phyloP scores from a whole-genome alignment of 2,329 filamentous ascomycete genomes.

The Aspergillus sclerotialis region DNA sequence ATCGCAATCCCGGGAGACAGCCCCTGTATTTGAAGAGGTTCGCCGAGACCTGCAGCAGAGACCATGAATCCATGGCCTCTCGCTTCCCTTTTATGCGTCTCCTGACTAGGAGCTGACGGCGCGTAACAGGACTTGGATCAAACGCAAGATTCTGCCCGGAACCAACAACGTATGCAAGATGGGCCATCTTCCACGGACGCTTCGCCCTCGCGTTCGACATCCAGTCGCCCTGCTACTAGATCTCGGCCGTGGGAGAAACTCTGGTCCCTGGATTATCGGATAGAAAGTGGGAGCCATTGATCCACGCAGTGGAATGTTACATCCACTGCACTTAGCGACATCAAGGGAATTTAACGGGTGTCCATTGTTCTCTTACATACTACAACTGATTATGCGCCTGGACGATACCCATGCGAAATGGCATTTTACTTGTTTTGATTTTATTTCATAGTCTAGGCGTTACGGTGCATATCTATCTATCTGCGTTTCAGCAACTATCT shows the following conservation, averaged over 20 bases:
- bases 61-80: slow-evolving; percentile 26
- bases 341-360: too few relatives aligned
- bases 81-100: slow-evolving; percentile 5
- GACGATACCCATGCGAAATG: slow-evolving; percentile 3
- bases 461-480: slow-evolving; percentile 4
- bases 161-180: slow-evolving; percentile 1
- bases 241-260: slow-evolving; percentile 36
- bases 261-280: slow-evolving; percentile 38
- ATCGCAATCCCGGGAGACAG: slow-evolving; percentile 30
- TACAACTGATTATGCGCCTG: too few relatives aligned
- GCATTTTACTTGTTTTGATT: not conserved
- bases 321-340: too few relatives aligned
- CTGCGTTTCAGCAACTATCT: slow-evolving; percentile 11
- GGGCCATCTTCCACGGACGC: slow-evolving; percentile 7
- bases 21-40: slow-evolving; percentile 41
- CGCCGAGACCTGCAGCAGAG: slow-evolving; percentile 40
- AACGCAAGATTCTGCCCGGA: slow-evolving; percentile 3
- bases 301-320: too few relatives aligned
- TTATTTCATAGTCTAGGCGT: not conserved
- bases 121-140: slow-evolving; percentile 13
- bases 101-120: slow-evolving; percentile 14
- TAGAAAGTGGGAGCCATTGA: slow-evolving; percentile 19
- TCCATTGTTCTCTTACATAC: too few relatives aligned
- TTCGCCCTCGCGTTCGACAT: slow-evolving; percentile 20
- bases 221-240: slow-evolving; percentile 13